Base-by-base conservation (phyloP, 306 rosid genomes). In the Elaeagnus macrophylla region DNA sequence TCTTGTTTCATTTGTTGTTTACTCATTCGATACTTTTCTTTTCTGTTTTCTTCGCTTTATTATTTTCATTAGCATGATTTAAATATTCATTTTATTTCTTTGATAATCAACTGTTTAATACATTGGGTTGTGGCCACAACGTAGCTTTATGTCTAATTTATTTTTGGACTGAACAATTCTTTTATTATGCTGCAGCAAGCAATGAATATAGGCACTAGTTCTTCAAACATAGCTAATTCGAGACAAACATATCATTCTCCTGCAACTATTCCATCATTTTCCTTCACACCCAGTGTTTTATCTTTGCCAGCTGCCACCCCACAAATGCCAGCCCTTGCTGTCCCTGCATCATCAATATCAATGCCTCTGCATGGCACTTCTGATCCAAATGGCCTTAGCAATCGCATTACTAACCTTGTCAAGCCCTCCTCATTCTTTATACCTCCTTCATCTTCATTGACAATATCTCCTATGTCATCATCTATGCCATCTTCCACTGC, bases 361-460 rank as follows among this genome's bases (percentile, higher is more conserved):
- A 56, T 72, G 39, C 60, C 79, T 11, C 72, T 66, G 46, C 74
- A 53, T 10, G 73, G 64, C 64, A 46, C 84, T 54, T 17, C 75
- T 36, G 95, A 86, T 73, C 62, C 70, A 65, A 52, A 45, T 51
- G 43, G 51, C 71, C 68, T 54, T 67, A 68, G 61, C 70, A 75
- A 55, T 75, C 79, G 53, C 42, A 68, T 66, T 20, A 55, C 75
- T 64, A 83, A 81, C 79, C 95, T 90, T 56, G 51, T 86, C 62
- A 90, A 74, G 67, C 97, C 97, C 57, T 79, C 90, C 48, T 72
- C 83, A 11, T 86, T 90, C 69, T 75, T 81, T 43, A 57, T 81
- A 50, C 54, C 88, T 40, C 70, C 79, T 14, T 64, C 94, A 39
- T 75, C 95, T n/a, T n/a, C 32, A 25, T 25, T 25, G 55, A 54